Conservation (phyloP, 78 protist genomes). For the Mastigamoeba balamuthi region DNA sequence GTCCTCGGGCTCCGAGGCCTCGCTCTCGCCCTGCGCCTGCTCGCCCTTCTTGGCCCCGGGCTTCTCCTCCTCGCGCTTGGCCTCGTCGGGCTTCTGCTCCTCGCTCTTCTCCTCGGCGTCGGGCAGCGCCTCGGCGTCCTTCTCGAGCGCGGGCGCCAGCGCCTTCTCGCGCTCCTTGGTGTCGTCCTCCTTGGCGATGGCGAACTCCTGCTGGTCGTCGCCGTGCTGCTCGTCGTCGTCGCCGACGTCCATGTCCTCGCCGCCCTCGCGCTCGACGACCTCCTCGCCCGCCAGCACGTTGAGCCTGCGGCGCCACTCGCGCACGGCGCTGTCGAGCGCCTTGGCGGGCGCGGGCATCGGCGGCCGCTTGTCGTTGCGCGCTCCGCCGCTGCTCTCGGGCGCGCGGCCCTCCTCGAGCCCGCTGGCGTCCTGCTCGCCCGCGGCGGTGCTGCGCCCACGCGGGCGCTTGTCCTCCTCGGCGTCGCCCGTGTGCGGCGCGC, state of each 20-base stretch:
- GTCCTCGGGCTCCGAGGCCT: neutral
- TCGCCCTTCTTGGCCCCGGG: neutral
- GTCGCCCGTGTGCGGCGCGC: neutral
- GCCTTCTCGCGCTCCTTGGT: conserved; percentile 33
- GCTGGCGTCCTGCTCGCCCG: conserved; percentile 14
- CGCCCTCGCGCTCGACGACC: neutral
- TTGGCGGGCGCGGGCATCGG: conserved; percentile 84
- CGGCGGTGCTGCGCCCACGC: neutral
- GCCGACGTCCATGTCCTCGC: conserved; percentile 7
- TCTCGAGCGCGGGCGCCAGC: neutral
- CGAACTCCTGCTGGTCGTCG: conserved; percentile 6
- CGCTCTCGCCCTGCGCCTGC: neutral
- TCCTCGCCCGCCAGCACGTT: too few species aligned
- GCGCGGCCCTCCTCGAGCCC: conserved; percentile 59
- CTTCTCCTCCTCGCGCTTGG: conserved; percentile 1
- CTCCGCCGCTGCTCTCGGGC: conserved; percentile 56
- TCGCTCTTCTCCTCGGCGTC: conserved; percentile 4
- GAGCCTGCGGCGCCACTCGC: too few species aligned
- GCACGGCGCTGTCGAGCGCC: too few species aligned
- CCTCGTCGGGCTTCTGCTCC: conserved; percentile 1
- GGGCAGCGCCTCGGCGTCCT: neutral
- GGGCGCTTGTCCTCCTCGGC: neutral
- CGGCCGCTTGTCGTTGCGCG: conserved; percentile 90
- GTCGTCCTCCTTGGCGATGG: conserved; percentile 35
- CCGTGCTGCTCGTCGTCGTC: conserved; percentile 24